Evolutionary conservation across 768 basidiomycete genomes (phyloP), one percentile per base, ranked within the genome.

Genomic region (Macrolepiota fuliginosa): DNA sequence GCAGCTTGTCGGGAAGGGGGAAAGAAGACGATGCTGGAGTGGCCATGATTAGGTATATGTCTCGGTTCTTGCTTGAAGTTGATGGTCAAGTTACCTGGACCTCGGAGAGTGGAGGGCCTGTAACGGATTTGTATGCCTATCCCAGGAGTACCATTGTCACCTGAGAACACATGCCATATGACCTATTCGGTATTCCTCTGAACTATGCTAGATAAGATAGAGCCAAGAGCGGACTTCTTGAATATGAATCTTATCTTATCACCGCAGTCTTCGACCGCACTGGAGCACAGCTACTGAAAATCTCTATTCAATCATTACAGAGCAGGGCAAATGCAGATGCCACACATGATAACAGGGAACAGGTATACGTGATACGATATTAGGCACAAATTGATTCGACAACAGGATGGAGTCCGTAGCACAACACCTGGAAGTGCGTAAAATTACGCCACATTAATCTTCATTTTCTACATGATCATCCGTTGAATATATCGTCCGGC

Each of bases 401-500:
- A 27, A 22, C 19, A 22, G 19, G 22, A 13, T 42, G 40, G 12
- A 25, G 19, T 11, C 4, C 9, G 25, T 19, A 49, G 47, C 6
- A n/a, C 42, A 45, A 45, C 42, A 19, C 17, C 17, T 25, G 12
- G 25, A 49, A 13, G 24, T 49, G n/a, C 46, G n/a, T 15, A 36
- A 56, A 37, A 5, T 13, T 29, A n/a, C 9, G 32, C 3, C 6
- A 17, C 24, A 39, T 17, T 39, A 47, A 47, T 29, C 54, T 19
- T 13, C 35, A 13, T 35, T 35, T 35, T 49, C 45, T 3, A 37
- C 50, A n/a, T 22, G 42, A 50, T 24, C 29, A 46, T 53, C 60
- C 24, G 32, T 42, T 54, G 85, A 83, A 70, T 87, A 87, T 63
- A 87, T 86, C 32, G 86, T 88, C 65, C 85, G 84, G 60, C 85